These are phyloP conservation scores for Cucurbita pepo DNA, from an alignment of 306 rosid species.

Conservation along the genomic window DNA sequence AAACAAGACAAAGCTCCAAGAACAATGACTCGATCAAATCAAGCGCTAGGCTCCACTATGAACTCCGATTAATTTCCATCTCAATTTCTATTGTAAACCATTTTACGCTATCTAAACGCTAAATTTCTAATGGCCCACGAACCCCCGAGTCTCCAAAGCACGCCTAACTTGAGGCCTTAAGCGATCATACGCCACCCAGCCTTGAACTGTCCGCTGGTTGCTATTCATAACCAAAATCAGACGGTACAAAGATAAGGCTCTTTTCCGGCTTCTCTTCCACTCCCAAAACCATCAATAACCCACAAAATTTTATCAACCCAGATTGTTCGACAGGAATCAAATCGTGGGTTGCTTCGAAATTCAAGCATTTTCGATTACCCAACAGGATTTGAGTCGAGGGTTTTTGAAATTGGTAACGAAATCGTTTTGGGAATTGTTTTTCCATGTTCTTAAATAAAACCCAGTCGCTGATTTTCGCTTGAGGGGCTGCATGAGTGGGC, in stretches of 20 bases:
- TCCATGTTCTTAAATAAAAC: not conserved
- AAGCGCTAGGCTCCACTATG: not conserved
- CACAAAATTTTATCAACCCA: not conserved
- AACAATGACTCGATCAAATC: not conserved
- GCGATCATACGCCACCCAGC: not conserved
- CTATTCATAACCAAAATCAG: not conserved
- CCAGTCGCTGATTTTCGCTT: conserved; percentile 9
- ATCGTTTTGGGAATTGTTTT: not conserved
- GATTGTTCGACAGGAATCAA: not conserved
- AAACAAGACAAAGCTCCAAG: not conserved
- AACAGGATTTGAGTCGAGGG: not conserved
- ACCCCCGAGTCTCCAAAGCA: not conserved
- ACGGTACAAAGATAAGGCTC: conserved; percentile 14
- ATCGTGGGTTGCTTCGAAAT: not conserved
- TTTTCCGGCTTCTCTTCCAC: not conserved
- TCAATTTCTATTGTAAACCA: not conserved
- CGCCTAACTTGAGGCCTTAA: not conserved
- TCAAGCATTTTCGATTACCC: not conserved
- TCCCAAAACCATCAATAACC: not conserved
- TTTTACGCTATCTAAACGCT: not conserved
- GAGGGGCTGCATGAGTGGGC: conserved; percentile 74
- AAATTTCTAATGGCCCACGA: not conserved
- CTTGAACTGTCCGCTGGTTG: conserved; percentile 12
- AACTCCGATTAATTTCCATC: not conserved
- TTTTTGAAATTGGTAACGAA: not conserved